Base-by-base conservation (phyloP, 1,139 yeast species). In the Chernovozyma aurita region DNA sequence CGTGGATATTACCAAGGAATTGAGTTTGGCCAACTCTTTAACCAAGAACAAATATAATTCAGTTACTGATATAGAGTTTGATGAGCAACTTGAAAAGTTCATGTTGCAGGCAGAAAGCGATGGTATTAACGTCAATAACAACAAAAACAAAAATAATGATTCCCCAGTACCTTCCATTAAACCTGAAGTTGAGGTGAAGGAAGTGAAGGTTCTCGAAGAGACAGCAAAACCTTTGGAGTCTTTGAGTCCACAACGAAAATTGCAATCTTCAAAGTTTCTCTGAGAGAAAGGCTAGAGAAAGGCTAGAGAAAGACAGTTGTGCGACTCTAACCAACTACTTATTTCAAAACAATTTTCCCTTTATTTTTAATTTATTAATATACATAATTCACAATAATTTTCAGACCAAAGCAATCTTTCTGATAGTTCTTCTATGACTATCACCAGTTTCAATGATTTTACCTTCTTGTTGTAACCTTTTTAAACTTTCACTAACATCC, bases 391-490 rank as follows among this genome's bases (percentile, higher is more conserved):
- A n/a, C n/a, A n/a, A n/a, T n/a, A n/a, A n/a, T n/a, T n/a, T n/a
- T n/a, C n/a, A n/a, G n/a, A n/a, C n/a, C 18, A 35, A 30, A 17
- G 70, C 61, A 24, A 70, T 63, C 50, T 69, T 69, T 41, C 86
- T 71, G 35, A 86, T 73, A 18, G 79, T 72, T 57, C 90, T 74
- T 51, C 88, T 70, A 40, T 75, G 76, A 37, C 86, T 84, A 41
- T 82, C 87, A 15, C 95, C 95, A 31, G 78, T 66, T 34, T 85
- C 80, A 4, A 76, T 70, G 20, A 90, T 60, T 51, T 76, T 76
- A 33, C 88, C 90, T 52, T 88, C 97, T 42, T 79, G 85, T 41
- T 73, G 85, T 47, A 90, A 68, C 41, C 86, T 70, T 41, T 80
- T 70, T 39, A 90, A 55, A 2, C 80, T 81, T 32, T 80, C 90